Percentiles rank a stretch among this genome's conserved stretches.
Conservation (phyloP, 75 land plant genomes). For the Picea glauca region DNA sequence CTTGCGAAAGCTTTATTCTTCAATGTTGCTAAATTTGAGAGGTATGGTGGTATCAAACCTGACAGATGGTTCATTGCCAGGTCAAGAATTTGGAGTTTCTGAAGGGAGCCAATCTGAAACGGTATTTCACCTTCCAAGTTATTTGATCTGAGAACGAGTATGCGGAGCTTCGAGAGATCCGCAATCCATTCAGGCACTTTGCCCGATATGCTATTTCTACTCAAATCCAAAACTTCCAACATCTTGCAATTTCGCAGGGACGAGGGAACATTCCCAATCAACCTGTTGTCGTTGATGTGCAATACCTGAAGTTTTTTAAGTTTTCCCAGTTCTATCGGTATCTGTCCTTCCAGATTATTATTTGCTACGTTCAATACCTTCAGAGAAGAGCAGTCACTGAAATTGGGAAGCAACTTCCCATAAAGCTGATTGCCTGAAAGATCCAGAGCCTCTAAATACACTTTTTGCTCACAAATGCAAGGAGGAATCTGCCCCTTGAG, state of each 20-base stretch:
- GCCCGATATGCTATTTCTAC: background rate
- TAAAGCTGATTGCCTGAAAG: background rate
- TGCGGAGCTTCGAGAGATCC: background rate
- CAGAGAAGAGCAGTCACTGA: background rate
- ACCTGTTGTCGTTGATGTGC: background rate
- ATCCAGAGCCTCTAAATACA: background rate
- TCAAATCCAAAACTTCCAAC: background rate
- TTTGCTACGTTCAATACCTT: background rate
- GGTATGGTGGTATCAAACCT: background rate
- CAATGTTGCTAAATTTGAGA: background rate
- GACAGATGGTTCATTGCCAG: background rate
- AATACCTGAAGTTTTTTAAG: background rate
- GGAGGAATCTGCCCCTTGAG: background rate
- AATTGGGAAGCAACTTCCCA: background rate
- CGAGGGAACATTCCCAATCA: background rate
- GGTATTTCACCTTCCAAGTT: background rate
- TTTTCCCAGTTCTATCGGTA: background rate
- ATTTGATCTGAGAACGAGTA: conserved; percentile 2
- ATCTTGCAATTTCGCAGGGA: background rate
- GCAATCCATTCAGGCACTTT: background rate
- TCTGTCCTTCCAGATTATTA: background rate
- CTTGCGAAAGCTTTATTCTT: background rate
- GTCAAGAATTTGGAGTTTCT: background rate
- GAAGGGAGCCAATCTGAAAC: background rate
- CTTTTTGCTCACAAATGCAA: background rate